Base-by-base conservation (phyloP, 805 yeast species). In the Candida patagonica region DNA sequence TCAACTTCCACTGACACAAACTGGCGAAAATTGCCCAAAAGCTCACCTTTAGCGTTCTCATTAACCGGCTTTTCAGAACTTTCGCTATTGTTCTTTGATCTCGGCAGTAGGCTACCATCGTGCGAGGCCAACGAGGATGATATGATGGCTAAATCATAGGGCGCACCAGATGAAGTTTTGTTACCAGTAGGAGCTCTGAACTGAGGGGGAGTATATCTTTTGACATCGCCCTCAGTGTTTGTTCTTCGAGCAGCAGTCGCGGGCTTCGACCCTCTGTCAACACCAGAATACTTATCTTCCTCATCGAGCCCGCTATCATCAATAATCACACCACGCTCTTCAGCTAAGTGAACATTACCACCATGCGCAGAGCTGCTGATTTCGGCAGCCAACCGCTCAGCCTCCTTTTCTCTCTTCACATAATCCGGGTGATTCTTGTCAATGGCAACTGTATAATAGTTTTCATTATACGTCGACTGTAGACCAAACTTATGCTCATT, bases 241-340 rank as follows among this genome's bases (percentile, higher is more conserved):
- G 39, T 29, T 15, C 40, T 37, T 13, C 40, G 33, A 6, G 36
- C 33, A 16, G 30, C 38, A 2, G 37, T 19, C 2, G 22, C 25
- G n/a, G 15, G 8, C 22, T 19, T 30, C 12, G 41, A 8, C 8
- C 47, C 55, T 53, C 92, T 74, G 43, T 72, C 78, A 33, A 87
- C 98, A 37, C 96, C 96, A 4, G 96, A 86, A 56, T 88, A 92
- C 61, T 83, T 83, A 60, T 88, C 96, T 60, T 92, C 98, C 63
- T 92, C 98, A 60, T 92, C 97, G 50, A 84, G 49, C 13, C 94
- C 95, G 44, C 82, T 74, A 54, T 84, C 95, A 56, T 84, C 95
- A 27, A 81, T 72, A 3, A 31, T 51, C 12, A 76, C 46, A 20
- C 95, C 95, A 59, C 98, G 76, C 60, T 89, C 98, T 58, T 89